Evolutionary conservation across 2,329 filamentous ascomycete species (phyloP).

Genomic region (Hypoxylon sp.): DNA sequence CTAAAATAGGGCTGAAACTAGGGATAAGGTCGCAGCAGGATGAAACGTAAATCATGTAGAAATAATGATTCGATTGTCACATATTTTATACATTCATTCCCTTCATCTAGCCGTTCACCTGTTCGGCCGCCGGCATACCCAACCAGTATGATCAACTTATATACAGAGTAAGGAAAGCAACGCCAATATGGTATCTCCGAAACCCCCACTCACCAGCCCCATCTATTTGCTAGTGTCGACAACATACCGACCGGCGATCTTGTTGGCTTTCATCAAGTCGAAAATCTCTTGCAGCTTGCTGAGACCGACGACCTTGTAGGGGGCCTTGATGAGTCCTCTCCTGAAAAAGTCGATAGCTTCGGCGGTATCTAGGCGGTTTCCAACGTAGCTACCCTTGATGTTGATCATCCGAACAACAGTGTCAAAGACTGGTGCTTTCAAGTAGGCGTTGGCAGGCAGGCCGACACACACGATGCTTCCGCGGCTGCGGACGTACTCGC

Average conservation of each 20-base stretch:
- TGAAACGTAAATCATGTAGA: background rate
- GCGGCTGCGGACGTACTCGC: conserved; percentile 84
- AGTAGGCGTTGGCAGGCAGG: conserved; percentile 81
- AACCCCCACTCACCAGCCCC: conserved; percentile 9
- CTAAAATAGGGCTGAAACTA: background rate
- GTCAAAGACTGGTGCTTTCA: conserved; percentile 89
- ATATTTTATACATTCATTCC: conserved; percentile 25
- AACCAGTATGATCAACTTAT: conserved; percentile 11
- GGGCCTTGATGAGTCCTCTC: conserved; percentile 85
- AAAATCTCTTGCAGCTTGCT: conserved; percentile 85
- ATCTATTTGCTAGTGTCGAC: conserved; percentile 76
- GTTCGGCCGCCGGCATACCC: no score
- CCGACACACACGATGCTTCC: conserved; percentile 91
- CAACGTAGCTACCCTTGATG: conserved; percentile 94
- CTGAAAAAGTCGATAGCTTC: conserved; percentile 93
- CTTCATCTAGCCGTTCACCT: conserved; percentile 10
- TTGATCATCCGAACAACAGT: conserved; percentile 88
- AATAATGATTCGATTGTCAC: conserved; percentile 7
- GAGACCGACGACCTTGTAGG: conserved; percentile 86
- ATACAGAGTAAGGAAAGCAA: conserved; percentile 25
- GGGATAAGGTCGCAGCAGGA: background rate
- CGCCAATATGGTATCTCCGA: conserved; percentile 27
- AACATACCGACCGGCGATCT: conserved; percentile 83
- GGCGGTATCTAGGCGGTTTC: conserved; percentile 86
- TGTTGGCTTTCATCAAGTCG: conserved; percentile 76